Base-by-base conservation (phyloP, 345 rosid species). In the Nasturtium officinale region DNA sequence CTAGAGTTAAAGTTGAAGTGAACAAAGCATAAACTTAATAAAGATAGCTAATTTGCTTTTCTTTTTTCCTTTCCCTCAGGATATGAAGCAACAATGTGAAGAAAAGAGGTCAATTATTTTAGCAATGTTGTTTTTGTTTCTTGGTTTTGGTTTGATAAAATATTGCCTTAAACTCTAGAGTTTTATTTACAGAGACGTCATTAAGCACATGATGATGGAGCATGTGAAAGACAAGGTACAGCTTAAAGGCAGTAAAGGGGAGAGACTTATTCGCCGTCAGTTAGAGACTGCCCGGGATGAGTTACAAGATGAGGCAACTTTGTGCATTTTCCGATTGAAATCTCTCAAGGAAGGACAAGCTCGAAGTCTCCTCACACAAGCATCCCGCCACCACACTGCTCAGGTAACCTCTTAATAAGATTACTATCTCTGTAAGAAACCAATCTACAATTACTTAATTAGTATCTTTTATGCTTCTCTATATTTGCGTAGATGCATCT, bases 1-100 rank as follows among this genome's bases (percentile, higher is more conserved):
- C n/a, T 30, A 43, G 56, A 15, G 16, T 21, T 23, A 2, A 25
- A 45, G 16, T 1, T 42, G 46, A 42, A 42, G 7, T 42, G 16
- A 4, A 42, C 46, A 42, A 13, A 53, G 6, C 48, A 67, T 7
- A 61, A 40, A 45, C 55, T 72, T 52, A 9, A 60, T 40, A 5
- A 65, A 23, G 21, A 29, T 13, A 7, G 11, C 72, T 26, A 28
- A 16, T 32, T 5, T 52, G n/a, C 42, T 0, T 45, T 0, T 47
- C 15, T 56, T 56, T 5, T 5, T 40, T 25, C 60, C 67, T 60
- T 74, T 48, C 72, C 17, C 62, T 68, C 90, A 96, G 99, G 98
- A 96, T 76, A 96, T 96, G 99, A 96, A 92, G 83, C 88, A 86
- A 69, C 99, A 90, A 61, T 96, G 99, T 43, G 96, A 96, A 60